Base-by-base conservation (phyloP, 2,329 filamentous ascomycete species). In the Trichoderma oligosporum region DNA sequence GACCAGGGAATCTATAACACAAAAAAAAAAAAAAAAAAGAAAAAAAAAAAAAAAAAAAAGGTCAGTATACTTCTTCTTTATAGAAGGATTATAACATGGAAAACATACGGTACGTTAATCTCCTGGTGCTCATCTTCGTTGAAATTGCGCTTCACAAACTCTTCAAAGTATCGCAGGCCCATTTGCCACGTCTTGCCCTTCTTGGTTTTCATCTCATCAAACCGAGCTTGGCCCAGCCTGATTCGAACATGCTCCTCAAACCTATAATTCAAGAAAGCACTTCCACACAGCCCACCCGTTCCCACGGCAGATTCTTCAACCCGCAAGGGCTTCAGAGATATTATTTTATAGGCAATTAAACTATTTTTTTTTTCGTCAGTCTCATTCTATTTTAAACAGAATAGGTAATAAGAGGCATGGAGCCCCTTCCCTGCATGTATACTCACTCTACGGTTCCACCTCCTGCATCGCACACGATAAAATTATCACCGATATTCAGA, bases 121-220 rank as follows among this genome's bases (percentile, higher is more conserved):
- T 92, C 88, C 48, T 85, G 80, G 61, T 88, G 83, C 66, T 91
- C 88, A 45, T 90, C 87, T 65, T 89, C 86, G 67, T 89, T 87
- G 68, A 92, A 93, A 66, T 91, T 91, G 12, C 89, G 81, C 73
- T 93, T 93, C 12, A 93, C 88, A 67, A 90, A 91, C 67, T 92
- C 88, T 65, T 93, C 89, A 70, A 91, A 93, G 67, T 91, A 91
- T 56, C 84, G 82, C 49, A 92, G 75, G 2, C 85, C 89, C 84
- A 86, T 86, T 69, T 87, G 88, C 87, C 88, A 92, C 1, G 86
- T 89, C 71, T 89, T 91, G 3, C 81, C 82, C 70, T 91, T 91
- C 72, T 88, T 89, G 52, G 82, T 70, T 68, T 88, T 88, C 86
- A 93, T 91, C 71, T 85, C 82, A 27, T 86, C 82, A 66, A 91